Evolutionary conservation across 176 grass and related monocot genomes (phyloP).

Genomic region (Aegilops umbellulata): DNA sequence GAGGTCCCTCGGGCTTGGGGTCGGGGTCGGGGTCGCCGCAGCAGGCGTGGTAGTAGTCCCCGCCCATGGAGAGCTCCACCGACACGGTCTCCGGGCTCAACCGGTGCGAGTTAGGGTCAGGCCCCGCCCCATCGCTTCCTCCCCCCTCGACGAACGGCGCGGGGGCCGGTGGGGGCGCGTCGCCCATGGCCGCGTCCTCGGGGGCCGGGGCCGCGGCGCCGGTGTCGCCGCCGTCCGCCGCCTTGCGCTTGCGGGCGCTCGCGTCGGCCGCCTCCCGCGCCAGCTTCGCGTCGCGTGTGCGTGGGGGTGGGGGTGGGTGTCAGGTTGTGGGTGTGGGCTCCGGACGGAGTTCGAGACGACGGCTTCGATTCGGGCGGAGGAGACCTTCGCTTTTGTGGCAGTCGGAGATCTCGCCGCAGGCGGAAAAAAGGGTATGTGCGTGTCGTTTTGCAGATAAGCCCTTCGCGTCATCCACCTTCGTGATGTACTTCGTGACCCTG

Average conservation of each 20-base stretch:
- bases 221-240: slow-evolving; percentile 42
- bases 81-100: slow-evolving; percentile 39
- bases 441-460: slow-evolving; percentile 28
- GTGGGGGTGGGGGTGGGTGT: neutral
- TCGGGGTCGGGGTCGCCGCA: slow-evolving; percentile 48
- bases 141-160: neutral
- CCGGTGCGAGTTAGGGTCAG: slow-evolving; percentile 33
- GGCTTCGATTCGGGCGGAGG: slow-evolving; percentile 42
- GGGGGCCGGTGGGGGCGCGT: slow-evolving; percentile 3
- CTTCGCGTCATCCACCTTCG: neutral
- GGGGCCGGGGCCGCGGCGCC: slow-evolving; percentile 16
- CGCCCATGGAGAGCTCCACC: slow-evolving; percentile 47
- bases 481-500: neutral
- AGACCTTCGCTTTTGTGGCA: slow-evolving; percentile 5
- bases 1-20: slow-evolving; percentile 46
- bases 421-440: neutral
- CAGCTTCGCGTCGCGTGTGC: slow-evolving; percentile 57
- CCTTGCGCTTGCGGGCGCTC: slow-evolving; percentile 87
- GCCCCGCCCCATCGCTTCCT: slow-evolving; percentile 7
- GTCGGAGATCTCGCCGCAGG: slow-evolving; percentile 46
- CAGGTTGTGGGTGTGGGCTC: neutral
- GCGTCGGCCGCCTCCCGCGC: slow-evolving; percentile 86
- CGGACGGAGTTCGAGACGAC: slow-evolving; percentile 18
- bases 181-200: slow-evolving; percentile 37
- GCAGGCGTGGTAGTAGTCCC: slow-evolving; percentile 57